Evolutionary conservation across 2,329 filamentous ascomycete genomes (phyloP).

Genomic region (Helotiales sp.): DNA sequence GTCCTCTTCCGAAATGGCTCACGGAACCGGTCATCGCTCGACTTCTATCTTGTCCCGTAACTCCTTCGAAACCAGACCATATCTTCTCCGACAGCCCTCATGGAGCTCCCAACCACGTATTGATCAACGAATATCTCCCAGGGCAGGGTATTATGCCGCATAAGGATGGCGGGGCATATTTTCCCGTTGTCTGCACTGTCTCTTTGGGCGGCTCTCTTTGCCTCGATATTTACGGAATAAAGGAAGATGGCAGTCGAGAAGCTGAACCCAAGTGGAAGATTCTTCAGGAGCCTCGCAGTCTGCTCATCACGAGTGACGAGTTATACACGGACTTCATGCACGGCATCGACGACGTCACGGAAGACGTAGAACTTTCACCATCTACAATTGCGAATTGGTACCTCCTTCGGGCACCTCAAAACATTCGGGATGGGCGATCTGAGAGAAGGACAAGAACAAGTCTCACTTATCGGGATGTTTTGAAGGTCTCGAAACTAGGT

Average conservation of each 20-base stretch:
- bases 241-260: conserved; percentile 58
- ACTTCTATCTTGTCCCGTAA: conserved; percentile 50
- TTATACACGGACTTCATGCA: conserved; percentile 74
- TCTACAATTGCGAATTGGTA: conserved; percentile 72
- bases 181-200: conserved; percentile 86
- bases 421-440: conserved; percentile 53
- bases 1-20: conserved; percentile 76
- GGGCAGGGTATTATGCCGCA: conserved; percentile 97
- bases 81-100: conserved; percentile 70
- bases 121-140: conserved; percentile 88
- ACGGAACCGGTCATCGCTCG: conserved; percentile 66
- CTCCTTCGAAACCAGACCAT: conserved; percentile 35
- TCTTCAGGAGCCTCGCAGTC: conserved; percentile 80
- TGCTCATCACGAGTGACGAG: conserved; percentile 69
- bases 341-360: conserved; percentile 66
- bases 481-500: conserved; percentile 75
- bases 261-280: conserved; percentile 55
- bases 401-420: conserved; percentile 53
- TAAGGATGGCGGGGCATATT: conserved; percentile 88
- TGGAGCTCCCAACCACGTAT: conserved; percentile 77
- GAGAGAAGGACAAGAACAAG: conserved; percentile 64
- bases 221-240: conserved; percentile 71
- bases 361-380: conserved; percentile 64
- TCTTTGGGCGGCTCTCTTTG: conserved; percentile 78
- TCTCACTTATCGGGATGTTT: conserved; percentile 82